Percentiles rank a stretch among this genome's conserved stretches.
Conservation (phyloP, 441 rosid species). For the Erysimum cheiri region DNA sequence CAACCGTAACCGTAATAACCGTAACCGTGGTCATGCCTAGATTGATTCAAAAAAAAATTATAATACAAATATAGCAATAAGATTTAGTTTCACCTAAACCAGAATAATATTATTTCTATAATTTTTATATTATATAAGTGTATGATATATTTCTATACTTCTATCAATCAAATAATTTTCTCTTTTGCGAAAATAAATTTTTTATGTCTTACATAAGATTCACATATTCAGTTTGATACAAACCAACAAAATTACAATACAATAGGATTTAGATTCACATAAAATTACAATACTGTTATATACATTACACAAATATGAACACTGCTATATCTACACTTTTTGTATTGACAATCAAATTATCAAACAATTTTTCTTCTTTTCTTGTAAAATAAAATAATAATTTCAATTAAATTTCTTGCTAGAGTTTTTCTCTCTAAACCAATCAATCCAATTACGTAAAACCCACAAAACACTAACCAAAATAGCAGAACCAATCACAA, state of each 20-base stretch:
- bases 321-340: no score
- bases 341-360: no score
- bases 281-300: neutral
- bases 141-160: no score
- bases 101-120: no score
- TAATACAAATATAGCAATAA: neutral
- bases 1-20: no score
- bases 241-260: neutral
- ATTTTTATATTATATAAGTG: no score
- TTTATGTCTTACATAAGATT: neutral
- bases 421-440: conserved; percentile 51
- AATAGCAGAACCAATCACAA: conserved; percentile 61
- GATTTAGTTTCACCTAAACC: neutral
- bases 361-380: neutral
- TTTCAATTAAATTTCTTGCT: conserved; percentile 25
- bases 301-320: conserved; percentile 12
- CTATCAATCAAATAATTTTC: neutral
- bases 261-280: neutral
- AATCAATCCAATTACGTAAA: conserved; percentile 55
- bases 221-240: neutral
- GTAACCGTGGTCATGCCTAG: no score
- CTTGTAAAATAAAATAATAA: neutral
- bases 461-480: conserved; percentile 70
- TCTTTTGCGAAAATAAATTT: neutral
- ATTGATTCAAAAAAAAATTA: no score